These are phyloP conservation scores for Castanopsis chinensis DNA, from an alignment of 306 rosid genomes.

Conservation along the genomic window DNA sequence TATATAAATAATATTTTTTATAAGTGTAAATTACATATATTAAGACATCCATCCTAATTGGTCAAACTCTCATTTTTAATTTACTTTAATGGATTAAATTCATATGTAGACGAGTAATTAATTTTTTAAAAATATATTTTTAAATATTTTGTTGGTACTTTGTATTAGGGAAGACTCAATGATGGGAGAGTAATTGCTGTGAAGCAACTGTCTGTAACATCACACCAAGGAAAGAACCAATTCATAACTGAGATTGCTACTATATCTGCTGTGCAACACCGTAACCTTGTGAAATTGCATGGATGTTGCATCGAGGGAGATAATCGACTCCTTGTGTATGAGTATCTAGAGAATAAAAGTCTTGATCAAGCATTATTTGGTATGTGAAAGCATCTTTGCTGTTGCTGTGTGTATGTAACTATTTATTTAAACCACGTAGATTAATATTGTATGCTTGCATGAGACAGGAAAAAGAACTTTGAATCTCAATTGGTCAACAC, in stretches of 20 bases:
- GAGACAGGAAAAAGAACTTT: constrained; percentile 42
- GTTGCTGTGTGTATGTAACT: background rate
- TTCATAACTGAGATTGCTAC: constrained; percentile 82
- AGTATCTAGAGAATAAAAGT: constrained; percentile 77
- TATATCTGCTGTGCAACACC: constrained; percentile 83
- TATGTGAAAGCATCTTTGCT: constrained; percentile 3
- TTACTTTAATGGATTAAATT: background rate
- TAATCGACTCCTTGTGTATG: constrained; percentile 71
- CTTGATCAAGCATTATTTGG: constrained; percentile 91
- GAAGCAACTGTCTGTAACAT: constrained; percentile 68
- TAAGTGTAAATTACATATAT: no score
- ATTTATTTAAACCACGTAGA: background rate
- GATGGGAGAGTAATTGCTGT: constrained; percentile 83
- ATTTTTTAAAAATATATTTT: background rate
- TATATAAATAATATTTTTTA: background rate
- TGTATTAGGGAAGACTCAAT: constrained; percentile 58
- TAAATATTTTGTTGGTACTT: background rate
- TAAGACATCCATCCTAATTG: no score
- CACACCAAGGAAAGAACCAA: constrained; percentile 82
- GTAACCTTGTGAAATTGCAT: constrained; percentile 68
- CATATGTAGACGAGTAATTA: background rate
- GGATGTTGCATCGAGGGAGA: constrained; percentile 76
- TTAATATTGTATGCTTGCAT: background rate
- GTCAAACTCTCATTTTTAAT: background rate
- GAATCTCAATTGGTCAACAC: constrained; percentile 59